These are phyloP conservation scores for Eucalyptus melliodora DNA, from an alignment of 345 rosid species.

Conservation along the genomic window DNA sequence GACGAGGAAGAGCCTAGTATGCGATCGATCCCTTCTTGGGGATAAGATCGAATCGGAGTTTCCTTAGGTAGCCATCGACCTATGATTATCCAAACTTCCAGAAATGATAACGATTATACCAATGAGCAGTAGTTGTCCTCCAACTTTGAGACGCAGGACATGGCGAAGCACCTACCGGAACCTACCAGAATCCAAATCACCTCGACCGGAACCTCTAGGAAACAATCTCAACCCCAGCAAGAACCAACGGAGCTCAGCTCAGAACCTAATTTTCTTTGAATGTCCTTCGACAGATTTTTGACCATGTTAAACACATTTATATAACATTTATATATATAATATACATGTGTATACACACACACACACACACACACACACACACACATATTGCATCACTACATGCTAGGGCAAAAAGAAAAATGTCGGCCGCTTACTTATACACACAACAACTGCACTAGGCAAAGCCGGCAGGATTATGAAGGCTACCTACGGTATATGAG, in stretches of 20 bases:
- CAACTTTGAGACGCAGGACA: background rate
- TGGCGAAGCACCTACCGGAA: background rate
- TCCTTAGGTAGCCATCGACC: background rate
- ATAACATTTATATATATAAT: too few relatives aligned
- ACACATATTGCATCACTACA: background rate
- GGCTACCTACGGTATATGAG: background rate
- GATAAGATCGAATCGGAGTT: background rate
- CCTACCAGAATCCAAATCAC: background rate
- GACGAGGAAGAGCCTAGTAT: background rate
- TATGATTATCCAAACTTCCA: background rate
- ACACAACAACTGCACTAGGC: background rate
- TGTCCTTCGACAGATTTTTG: background rate
- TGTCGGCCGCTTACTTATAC: background rate
- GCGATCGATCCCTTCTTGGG: background rate
- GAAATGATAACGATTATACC: background rate
- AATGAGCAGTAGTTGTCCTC: background rate
- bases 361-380: too few relatives aligned
- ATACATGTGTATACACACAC: fast-evolving
- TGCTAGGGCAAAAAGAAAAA: background rate
- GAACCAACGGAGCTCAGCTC: background rate
- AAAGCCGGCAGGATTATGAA: background rate
- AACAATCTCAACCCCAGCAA: background rate
- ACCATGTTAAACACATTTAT: background rate
- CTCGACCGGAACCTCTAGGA: background rate
- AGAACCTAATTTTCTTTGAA: background rate